Evolutionary conservation across 2,329 filamentous ascomycete genomes (phyloP).

Genomic region (Aureobasidium sp.): DNA sequence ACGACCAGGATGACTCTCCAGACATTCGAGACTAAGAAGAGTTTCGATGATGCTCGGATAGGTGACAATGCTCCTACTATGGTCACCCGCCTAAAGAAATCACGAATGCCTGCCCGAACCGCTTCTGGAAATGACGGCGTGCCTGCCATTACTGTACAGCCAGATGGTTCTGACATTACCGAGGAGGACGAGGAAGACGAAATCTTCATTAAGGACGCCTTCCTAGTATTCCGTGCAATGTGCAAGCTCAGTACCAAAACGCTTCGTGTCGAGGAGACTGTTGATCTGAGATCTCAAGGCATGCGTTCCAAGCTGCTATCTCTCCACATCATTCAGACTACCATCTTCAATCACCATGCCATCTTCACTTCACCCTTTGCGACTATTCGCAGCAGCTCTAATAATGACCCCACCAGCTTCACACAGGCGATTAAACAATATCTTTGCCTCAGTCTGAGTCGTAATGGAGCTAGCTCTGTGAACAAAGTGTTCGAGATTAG

Average conservation of each 20-base stretch:
- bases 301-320: conserved; percentile 97
- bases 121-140: conserved; percentile 32
- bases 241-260: conserved; percentile 95
- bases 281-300: conserved; percentile 84
- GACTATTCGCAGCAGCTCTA: conserved; percentile 86
- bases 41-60: conserved; percentile 58
- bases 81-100: conserved; percentile 51
- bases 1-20: conserved; percentile 57
- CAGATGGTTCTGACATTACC: conserved; percentile 40
- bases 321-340: conserved; percentile 87
- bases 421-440: conserved; percentile 96
- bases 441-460: conserved; percentile 85
- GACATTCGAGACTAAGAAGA: conserved; percentile 61
- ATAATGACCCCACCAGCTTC: conserved; percentile 80
- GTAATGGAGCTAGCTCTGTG: conserved; percentile 90
- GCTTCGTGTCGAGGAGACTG: conserved; percentile 80
- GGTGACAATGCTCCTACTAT: conserved; percentile 61
- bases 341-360: conserved; percentile 85
- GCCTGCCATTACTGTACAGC: conserved; percentile 30
- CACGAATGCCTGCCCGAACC: conserved; percentile 36
- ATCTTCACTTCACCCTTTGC: conserved; percentile 89
- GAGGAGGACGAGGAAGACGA: conserved; percentile 78
- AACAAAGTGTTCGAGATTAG: conserved; percentile 90
- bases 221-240: conserved; percentile 93
- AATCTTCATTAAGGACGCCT: conserved; percentile 93